phyloP scores from a whole-genome alignment of 352 stramenopile species.

The Phytophthora boehmeriae region DNA sequence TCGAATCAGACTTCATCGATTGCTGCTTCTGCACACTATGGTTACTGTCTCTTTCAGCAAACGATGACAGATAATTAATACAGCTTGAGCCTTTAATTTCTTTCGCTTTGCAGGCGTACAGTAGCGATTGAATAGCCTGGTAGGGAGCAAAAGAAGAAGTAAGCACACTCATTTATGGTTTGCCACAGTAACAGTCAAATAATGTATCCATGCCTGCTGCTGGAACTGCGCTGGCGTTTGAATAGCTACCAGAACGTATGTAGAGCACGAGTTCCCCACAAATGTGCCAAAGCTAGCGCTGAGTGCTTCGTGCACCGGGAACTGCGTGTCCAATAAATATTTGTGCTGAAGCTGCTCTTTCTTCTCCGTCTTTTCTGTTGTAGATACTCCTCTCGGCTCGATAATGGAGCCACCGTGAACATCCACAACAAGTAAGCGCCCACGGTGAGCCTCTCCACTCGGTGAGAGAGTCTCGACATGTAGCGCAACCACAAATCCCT shows the following conservation, averaged over 20 bases:
- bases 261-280: constrained; percentile 49
- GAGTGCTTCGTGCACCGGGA: constrained; percentile 47
- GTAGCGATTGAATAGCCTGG: constrained; percentile 76
- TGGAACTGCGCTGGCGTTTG: constrained; percentile 60
- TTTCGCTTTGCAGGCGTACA: constrained; percentile 85
- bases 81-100: constrained; percentile 54
- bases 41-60: constrained; percentile 18
- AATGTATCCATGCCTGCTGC: constrained; percentile 57
- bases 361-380: constrained; percentile 1
- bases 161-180: too few relatives aligned
- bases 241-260: constrained; percentile 68
- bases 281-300: constrained; percentile 52
- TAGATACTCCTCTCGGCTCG: constrained; percentile 28
- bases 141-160: constrained; percentile 1
- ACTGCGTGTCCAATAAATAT: constrained; percentile 66
- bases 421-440: constrained; percentile 53
- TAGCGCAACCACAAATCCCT: constrained; percentile 52
- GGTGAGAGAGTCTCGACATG: constrained; percentile 46
- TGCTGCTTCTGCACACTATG: constrained; percentile 5
- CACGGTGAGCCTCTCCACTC: constrained; percentile 33
- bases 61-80: constrained; percentile 42
- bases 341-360: constrained; percentile 15
- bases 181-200: too few relatives aligned
- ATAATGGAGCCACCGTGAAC: constrained; percentile 56
- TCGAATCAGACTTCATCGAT: not conserved